These are phyloP conservation scores for Boletus tomentosulus DNA, from an alignment of 768 basidiomycete species.

Conservation along the genomic window DNA sequence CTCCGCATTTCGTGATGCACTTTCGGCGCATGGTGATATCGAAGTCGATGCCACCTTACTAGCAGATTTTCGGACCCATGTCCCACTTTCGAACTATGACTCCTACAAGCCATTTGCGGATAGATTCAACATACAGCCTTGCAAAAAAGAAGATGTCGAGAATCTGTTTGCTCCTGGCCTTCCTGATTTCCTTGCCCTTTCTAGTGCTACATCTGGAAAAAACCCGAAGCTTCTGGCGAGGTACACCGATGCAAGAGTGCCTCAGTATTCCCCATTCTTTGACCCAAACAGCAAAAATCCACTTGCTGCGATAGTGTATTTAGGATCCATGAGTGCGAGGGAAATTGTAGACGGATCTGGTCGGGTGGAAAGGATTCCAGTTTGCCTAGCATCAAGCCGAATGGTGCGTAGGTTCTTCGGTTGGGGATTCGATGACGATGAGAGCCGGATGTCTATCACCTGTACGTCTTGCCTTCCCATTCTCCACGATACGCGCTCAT, in stretches of 20 bases:
- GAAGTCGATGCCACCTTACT: neutral
- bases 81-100: conserved; percentile 3
- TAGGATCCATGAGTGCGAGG: neutral
- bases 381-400: no score
- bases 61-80: neutral
- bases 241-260: neutral
- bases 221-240: conserved; percentile 2
- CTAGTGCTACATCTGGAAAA: conserved; percentile 3
- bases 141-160: conserved; percentile 3
- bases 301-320: neutral
- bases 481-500: no score
- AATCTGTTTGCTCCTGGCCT: neutral
- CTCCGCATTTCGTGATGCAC: neutral
- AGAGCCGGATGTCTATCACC: neutral
- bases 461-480: neutral
- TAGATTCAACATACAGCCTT: conserved; percentile 1
- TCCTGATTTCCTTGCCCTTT: neutral
- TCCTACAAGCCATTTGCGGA: conserved; percentile 2
- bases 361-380: neutral
- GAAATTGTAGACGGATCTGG: neutral
- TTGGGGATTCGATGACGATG: conserved; percentile 4
- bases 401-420: no score
- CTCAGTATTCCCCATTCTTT: no score
- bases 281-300: neutral
- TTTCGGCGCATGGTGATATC: neutral